Conservation (phyloP, 495 filamentous ascomycete genomes). For the Lineolata rhizophorae region DNA sequence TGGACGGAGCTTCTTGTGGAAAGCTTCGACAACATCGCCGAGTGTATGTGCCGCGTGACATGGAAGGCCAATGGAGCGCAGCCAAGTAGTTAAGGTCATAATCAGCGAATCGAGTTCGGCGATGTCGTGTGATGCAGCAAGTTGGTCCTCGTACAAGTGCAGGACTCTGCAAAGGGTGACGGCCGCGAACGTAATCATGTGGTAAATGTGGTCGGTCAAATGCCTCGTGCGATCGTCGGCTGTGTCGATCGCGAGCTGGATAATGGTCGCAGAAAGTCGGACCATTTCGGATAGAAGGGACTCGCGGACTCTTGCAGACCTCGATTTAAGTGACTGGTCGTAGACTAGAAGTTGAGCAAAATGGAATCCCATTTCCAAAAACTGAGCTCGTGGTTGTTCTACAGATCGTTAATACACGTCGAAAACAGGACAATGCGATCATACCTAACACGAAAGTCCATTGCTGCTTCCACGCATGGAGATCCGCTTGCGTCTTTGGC, state of each 20-base stretch:
- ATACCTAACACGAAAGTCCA: conserved; percentile 22
- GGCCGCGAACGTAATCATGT: conserved; percentile 26
- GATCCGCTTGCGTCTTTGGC: conserved; percentile 13
- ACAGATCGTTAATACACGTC: conserved; percentile 3
- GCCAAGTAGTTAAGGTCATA: conserved; percentile 19
- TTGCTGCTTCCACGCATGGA: conserved; percentile 21
- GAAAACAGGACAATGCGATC: not conserved
- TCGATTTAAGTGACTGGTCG: conserved; percentile 20
- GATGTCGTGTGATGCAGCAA: conserved; percentile 12
- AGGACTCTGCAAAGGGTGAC: conserved; percentile 22
- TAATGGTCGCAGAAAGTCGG: conserved; percentile 19
- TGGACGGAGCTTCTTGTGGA: conserved; percentile 11
- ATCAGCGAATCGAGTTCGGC: conserved; percentile 17
- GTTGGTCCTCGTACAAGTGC: conserved; percentile 18
- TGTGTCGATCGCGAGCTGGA: conserved; percentile 25
- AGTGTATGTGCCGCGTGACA: conserved; percentile 25
- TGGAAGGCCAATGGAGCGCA: conserved; percentile 22
- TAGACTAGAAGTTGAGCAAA: conserved; percentile 24
- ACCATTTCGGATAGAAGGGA: conserved; percentile 23
- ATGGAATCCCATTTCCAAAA: conserved; percentile 25
- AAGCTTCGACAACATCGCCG: conserved; percentile 17
- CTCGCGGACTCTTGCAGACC: conserved; percentile 17
- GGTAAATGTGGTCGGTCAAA: conserved; percentile 26
- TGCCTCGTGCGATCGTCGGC: conserved; percentile 24
- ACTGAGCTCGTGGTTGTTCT: conserved; percentile 27